phyloP scores from a whole-genome alignment of 2,329 filamentous ascomycete genomes.

The Mycocentrospora acerina region DNA sequence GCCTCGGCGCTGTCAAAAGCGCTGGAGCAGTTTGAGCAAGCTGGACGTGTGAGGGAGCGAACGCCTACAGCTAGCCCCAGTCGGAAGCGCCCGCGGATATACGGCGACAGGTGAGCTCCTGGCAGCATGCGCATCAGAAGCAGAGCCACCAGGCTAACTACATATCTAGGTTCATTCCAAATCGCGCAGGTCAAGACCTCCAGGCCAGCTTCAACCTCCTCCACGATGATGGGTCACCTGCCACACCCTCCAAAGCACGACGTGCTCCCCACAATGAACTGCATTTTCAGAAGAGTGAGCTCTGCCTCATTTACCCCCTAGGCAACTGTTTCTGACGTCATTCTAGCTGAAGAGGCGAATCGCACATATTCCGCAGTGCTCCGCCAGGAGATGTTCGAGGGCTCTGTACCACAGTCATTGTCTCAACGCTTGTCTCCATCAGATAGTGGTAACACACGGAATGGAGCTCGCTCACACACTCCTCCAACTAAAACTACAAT shows the following conservation, averaged over 20 bases:
- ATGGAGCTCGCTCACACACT: constrained; percentile 75
- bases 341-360: constrained; percentile 84
- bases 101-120: constrained; percentile 52
- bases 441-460: constrained; percentile 57
- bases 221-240: constrained; percentile 89
- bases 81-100: constrained; percentile 67
- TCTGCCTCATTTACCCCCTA: constrained; percentile 2
- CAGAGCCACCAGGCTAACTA: constrained; percentile 1
- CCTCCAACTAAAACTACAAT: constrained; percentile 68
- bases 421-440: constrained; percentile 57
- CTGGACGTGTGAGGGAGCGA: constrained; percentile 59
- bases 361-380: constrained; percentile 86
- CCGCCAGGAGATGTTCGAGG: constrained; percentile 89
- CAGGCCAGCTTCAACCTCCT: constrained; percentile 90
- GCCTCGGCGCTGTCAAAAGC: constrained; percentile 61
- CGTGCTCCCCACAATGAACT: constrained; percentile 85
- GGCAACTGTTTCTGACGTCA: constrained; percentile 13
- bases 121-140: background rate
- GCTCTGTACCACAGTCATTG: constrained; percentile 79
- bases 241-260: constrained; percentile 82
- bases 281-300: constrained; percentile 80
- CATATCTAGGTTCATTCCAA: constrained; percentile 80
- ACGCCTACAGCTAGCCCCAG: constrained; percentile 67
- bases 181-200: constrained; percentile 87
- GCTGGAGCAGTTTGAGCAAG: constrained; percentile 62